phyloP scores from a whole-genome alignment of 2,329 filamentous ascomycete genomes.

The Fusarium protoensiforme region DNA sequence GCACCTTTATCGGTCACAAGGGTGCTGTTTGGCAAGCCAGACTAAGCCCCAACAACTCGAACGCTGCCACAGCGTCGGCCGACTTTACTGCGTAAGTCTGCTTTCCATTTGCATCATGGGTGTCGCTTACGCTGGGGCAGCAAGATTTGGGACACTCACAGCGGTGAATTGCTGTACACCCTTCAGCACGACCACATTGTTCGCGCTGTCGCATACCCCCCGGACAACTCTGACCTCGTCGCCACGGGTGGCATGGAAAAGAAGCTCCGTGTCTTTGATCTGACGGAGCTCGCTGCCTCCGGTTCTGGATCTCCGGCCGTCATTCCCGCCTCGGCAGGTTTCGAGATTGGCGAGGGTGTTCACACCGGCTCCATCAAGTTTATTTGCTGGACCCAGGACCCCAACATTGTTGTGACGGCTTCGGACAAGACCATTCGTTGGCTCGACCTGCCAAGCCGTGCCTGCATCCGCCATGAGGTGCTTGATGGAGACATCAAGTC shows the following conservation, averaged over 20 bases:
- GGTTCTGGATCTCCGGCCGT: constrained; percentile 54
- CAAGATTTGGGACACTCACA: constrained; percentile 97
- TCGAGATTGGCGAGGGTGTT: constrained; percentile 87
- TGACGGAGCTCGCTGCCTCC: constrained; percentile 68
- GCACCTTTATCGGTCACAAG: constrained; percentile 98
- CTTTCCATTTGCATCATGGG: background rate
- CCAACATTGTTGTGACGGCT: constrained; percentile 89
- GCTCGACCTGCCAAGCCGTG: constrained; percentile 87
- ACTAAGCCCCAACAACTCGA: constrained; percentile 85
- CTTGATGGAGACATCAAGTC: constrained; percentile 90
- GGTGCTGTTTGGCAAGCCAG: constrained; percentile 97
- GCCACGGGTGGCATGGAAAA: constrained; percentile 97
- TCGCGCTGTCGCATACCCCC: constrained; percentile 89
- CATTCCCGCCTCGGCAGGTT: constrained; percentile 72
- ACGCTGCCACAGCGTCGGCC: constrained; percentile 92
- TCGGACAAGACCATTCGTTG: constrained; percentile 93
- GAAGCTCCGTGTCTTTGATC: constrained; percentile 93
- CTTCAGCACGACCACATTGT: constrained; percentile 96
- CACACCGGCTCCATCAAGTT: constrained; percentile 94
- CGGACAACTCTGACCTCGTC: constrained; percentile 82
- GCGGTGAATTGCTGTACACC: constrained; percentile 87
- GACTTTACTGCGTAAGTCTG: constrained; percentile 87
- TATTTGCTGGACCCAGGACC: constrained; percentile 92
- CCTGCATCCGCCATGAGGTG: constrained; percentile 78
- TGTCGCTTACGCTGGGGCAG: constrained; percentile 59